Base-by-base conservation (phyloP, 768 basidiomycete genomes). In the Amanita pseudoporphyria region DNA sequence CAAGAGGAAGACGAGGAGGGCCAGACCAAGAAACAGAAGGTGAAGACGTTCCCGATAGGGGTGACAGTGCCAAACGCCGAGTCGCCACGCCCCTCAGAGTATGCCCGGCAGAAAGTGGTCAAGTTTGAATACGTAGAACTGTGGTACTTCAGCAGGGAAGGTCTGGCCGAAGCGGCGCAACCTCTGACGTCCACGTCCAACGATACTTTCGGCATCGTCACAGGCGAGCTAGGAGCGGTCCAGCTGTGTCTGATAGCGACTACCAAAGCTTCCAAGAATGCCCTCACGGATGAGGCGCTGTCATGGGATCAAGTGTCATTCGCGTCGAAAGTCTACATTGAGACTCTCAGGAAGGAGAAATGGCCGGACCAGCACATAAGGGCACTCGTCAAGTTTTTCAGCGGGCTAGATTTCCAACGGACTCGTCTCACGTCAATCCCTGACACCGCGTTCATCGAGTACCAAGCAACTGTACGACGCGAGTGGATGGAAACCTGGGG, bases 61-160 rank as follows among this genome's bases (percentile, higher is more conserved):
- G n/a, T n/a, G n/a, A n/a, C n/a, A n/a, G n/a, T n/a, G n/a, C n/a
- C n/a, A n/a, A n/a, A n/a, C n/a, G n/a, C n/a, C n/a, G n/a, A n/a
- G n/a, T n/a, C n/a, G n/a, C n/a, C n/a, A n/a, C n/a, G n/a, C n/a
- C 41, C 49, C 4, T 57, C 68, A 0, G 2, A 53, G 0, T 54
- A 62, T 12, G 41, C 49, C 41, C 19, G 41, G 10, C 39, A 42
- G 40, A 40, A 43, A 3, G 7, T 21, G 0, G 32, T 19, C 18
- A 51, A 51, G 19, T 24, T 22, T 24, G 41, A 51, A n/a, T 51
- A 51, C 16, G 16, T 51, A 32, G 32, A n/a, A n/a, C n/a, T n/a
- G n/a, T n/a, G n/a, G n/a, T n/a, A n/a, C n/a, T n/a, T n/a, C n/a
- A n/a, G n/a, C 30, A 42, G 21, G 12, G 49, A 51, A 26, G 49